Evolutionary conservation across 75 land plant genomes (phyloP), one percentile per base, ranked within the genome.

Genomic region (Gnetum montanum): DNA sequence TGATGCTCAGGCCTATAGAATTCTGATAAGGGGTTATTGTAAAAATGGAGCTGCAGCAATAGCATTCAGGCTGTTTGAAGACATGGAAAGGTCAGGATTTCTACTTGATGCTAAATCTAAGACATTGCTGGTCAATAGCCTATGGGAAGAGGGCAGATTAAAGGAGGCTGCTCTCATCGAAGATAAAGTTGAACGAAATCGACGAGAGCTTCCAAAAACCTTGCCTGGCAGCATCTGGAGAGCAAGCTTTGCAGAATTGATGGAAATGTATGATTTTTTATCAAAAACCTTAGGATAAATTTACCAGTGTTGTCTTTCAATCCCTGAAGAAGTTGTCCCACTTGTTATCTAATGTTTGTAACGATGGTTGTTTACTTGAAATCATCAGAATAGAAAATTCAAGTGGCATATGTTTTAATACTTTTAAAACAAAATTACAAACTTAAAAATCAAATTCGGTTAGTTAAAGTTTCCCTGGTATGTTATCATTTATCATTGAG

Each of bases 91-190:
- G 37, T 47, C 60, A 7, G 60, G 48, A 2, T 13, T 76, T 47
- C 18, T 48, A 25, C 88, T 72, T 5, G 83, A 80, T 70, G 54
- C 38, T 29, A 55, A 30, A 35, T 78, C 76, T 7, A 69, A 78
- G 64, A 27, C 50, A 3, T 43, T 78, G 50, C 82, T 82, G 15
- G 67, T 69, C 19, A 82, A 69, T 58, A 70, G 79, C 58, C 66
- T 77, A 8, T 77, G 86, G 86, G 64, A 75, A 24, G 83, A 83
- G 59, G 82, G 82, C 18, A 79, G 51, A 73, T 57, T 70, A 11
- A 62, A 67, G 46, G 82, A 83, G 73, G 86, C 73, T 11, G 82
- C 86, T n/a, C 15, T 22, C 8, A 71, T 83, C 8, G 77, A 83
- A 34, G 86, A 83, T 56, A 65, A 46, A 19, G 65, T 66, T 37